These are phyloP conservation scores for Dryas drummondii DNA, from an alignment of 306 rosid species.

Conservation along the genomic window DNA sequence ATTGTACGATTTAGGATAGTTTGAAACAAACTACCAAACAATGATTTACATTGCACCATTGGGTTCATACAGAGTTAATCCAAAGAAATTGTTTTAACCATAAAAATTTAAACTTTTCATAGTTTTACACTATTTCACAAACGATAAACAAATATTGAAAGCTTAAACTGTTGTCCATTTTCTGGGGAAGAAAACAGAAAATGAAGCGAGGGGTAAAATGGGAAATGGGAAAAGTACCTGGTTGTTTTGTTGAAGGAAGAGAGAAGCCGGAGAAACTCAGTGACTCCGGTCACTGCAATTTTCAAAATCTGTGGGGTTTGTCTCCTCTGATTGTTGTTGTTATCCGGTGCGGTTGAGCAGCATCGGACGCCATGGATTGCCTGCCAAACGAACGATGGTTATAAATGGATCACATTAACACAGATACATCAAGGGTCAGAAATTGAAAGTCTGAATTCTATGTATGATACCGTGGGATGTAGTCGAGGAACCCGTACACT, in stretches of 20 bases:
- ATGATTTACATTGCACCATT: too few relatives aligned
- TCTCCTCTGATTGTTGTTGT: conserved; percentile 18
- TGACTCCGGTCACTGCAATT: conserved; percentile 64
- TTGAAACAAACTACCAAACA: too few relatives aligned
- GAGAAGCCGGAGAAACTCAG: conserved; percentile 67
- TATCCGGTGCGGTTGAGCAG: conserved; percentile 26
- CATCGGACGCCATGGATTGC: conserved; percentile 33
- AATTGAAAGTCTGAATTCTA: neutral
- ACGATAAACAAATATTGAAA: neutral
- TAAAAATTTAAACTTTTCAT: too few relatives aligned
- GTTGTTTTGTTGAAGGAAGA: conserved; percentile 42
- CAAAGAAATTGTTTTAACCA: too few relatives aligned
- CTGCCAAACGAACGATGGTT: conserved; percentile 15
- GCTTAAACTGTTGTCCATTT: neutral
- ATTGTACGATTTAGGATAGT: neutral
- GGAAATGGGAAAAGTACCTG: conserved; percentile 31
- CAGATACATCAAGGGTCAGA: neutral
- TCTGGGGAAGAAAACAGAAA: neutral
- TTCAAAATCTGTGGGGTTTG: conserved; percentile 55
- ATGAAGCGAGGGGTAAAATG: neutral
- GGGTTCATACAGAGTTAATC: too few relatives aligned
- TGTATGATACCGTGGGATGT: conserved; percentile 7
- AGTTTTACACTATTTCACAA: neutral
- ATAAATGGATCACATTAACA: neutral
- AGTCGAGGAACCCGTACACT: conserved; percentile 1